A percentile compares a stretch with the other conserved stretches of the same genome.
phyloP scores from a whole-genome alignment of 768 basidiomycete species.

The Coprinellus micaceus region DNA sequence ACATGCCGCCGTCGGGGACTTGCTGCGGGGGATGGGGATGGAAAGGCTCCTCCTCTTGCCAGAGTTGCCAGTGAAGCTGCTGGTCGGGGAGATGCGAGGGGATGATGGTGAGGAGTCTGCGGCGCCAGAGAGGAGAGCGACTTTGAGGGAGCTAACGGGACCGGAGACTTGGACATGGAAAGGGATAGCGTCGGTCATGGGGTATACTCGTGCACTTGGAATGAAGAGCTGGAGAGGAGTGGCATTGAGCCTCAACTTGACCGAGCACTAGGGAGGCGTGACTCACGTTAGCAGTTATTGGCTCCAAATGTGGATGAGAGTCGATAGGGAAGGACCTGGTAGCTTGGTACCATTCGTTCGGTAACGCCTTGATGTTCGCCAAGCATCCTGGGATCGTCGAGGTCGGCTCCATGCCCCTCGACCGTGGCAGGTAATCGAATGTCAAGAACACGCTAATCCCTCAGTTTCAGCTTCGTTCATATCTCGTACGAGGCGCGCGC shows the following conservation, averaged over 20 bases:
- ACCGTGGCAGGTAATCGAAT: constrained; percentile 50
- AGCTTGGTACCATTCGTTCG: constrained; percentile 64
- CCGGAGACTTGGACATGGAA: constrained; percentile 63
- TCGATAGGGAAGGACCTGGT: constrained; percentile 34
- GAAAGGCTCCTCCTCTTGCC: neutral
- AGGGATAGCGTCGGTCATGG: constrained; percentile 53
- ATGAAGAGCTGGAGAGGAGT: constrained; percentile 47
- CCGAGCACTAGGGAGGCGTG: no score
- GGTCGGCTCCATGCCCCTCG: constrained; percentile 52
- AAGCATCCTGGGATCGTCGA: constrained; percentile 45
- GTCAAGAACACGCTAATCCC: constrained; percentile 47
- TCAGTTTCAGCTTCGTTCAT: constrained; percentile 1
- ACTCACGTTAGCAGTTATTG: constrained; percentile 52
- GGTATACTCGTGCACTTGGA: constrained; percentile 52
- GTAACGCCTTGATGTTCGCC: constrained; percentile 52
- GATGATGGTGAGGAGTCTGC: constrained; percentile 15
- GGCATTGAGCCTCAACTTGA: neutral
- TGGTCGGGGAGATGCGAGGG: neutral
- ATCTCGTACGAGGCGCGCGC: no score
- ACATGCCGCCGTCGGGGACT: constrained; percentile 16
- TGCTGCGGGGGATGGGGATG: constrained; percentile 20
- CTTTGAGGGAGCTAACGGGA: constrained; percentile 39
- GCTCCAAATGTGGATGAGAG: constrained; percentile 32
- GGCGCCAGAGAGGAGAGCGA: constrained; percentile 35
- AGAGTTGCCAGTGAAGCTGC: constrained; percentile 12